Percentiles rank a stretch among this genome's conserved stretches.
Conservation (phyloP, 495 filamentous ascomycete species). For the Penicillium soppii region DNA sequence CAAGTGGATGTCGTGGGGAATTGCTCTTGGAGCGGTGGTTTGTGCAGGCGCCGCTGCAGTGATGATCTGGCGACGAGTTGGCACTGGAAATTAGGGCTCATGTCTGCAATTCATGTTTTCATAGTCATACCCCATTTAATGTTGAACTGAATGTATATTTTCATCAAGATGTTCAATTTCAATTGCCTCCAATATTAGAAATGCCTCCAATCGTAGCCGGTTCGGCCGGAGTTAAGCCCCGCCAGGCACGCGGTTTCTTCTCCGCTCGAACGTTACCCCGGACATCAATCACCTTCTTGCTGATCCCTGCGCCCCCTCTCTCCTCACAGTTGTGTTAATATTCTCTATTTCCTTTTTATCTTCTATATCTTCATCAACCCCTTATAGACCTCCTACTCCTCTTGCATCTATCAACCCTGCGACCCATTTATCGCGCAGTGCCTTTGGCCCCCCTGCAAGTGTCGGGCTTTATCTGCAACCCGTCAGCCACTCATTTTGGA, state of each 20-base stretch:
- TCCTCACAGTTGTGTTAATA: background rate
- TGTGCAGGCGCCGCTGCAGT: conserved; percentile 79
- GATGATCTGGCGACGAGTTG: conserved; percentile 66
- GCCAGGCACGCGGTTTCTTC: conserved; percentile 29
- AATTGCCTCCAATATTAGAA: background rate
- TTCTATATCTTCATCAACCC: background rate
- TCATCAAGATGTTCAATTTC: background rate
- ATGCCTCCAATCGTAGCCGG: background rate
- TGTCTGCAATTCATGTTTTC: background rate
- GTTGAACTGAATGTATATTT: background rate
- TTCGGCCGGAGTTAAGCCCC: conserved; percentile 23
- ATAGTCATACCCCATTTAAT: background rate
- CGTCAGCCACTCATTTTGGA: background rate
- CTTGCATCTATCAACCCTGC: too few species aligned
- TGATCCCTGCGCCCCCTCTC: conserved; percentile 15
- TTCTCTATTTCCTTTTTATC: background rate
- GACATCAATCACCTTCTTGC: conserved; percentile 19
- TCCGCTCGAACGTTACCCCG: conserved; percentile 30
- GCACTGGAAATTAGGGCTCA: conserved; percentile 29
- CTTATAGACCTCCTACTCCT: background rate
- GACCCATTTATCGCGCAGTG: background rate
- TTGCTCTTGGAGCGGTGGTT: conserved; percentile 77
- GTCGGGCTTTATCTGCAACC: conserved; percentile 2
- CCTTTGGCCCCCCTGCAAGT: too few species aligned
- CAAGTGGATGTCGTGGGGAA: conserved; percentile 80